Base-by-base conservation (phyloP, 257 asterid species). In the Sherardia arvensis region DNA sequence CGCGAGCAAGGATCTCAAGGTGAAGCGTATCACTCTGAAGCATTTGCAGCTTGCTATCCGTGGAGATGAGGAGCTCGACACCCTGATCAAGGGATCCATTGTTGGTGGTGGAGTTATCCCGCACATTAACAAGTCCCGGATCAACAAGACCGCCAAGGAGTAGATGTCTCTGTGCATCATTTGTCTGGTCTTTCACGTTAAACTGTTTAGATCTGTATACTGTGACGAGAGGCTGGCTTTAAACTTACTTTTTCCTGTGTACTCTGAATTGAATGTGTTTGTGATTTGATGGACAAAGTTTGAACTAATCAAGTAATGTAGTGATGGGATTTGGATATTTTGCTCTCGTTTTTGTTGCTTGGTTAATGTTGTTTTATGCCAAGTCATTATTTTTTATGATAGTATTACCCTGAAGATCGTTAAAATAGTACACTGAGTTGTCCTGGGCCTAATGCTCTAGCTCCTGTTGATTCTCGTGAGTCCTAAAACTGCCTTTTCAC, bases 91-190 rank as follows among this genome's bases (percentile, higher is more conserved):
- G 43, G 78, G 78, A 51, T 68, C 78, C 64, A 73, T 73, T 23
- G 78, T 74, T 51, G 78, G 78, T 21, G 78, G 78, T 58, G 78
- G 78, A 18, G 78, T 73, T 18, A 73, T 73, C 22, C 78, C 78
- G 0, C 78, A 73, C 68, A 73, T 73, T 45, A 74, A 73, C 64
- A 73, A 73, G 59, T 73, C 78, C 5, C 67, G 68, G 67, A 73
- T 73, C 61, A 73, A 73, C 67, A 73, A 73, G 59, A 68, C 78
- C 53, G 63, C 74, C 14, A 73, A 73, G 64, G 78, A 73, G 15
- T 67, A 67, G 73, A 40, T 36, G 23, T 5, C 25, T 32, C 22
- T 34, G 25, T 18, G 20, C 53, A 7, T 38, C n/a, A 32, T 4
- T 62, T 36, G 51, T n/a, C n/a, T n/a, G n/a, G 34, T 9, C 56